phyloP scores from a whole-genome alignment of 805 yeast genomes.

The Candida bentonensis region DNA sequence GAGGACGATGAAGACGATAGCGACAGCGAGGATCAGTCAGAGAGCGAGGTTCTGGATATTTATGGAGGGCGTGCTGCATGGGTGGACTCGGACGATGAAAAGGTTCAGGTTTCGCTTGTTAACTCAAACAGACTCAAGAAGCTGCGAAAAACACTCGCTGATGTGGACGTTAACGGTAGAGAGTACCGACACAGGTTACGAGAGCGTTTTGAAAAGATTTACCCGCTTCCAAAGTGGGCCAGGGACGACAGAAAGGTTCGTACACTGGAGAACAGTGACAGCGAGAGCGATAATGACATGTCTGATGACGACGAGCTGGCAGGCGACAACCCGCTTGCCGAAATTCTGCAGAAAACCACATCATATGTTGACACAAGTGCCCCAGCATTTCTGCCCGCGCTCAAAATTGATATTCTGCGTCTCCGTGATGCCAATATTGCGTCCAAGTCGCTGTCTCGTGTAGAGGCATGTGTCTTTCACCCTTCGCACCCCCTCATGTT shows the following conservation, averaged over 20 bases:
- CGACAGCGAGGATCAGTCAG: slow-evolving; percentile 12
- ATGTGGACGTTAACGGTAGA: slow-evolving; percentile 38
- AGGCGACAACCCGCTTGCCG: not conserved
- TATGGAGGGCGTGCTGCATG: slow-evolving; percentile 40
- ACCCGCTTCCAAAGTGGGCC: slow-evolving; percentile 83
- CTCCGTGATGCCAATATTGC: slow-evolving; percentile 74
- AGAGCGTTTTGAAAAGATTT: slow-evolving; percentile 52
- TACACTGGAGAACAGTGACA: slow-evolving; percentile 19
- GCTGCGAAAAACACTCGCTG: slow-evolving; percentile 45
- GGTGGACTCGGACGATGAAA: slow-evolving; percentile 88
- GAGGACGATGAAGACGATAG: slow-evolving; percentile 19
- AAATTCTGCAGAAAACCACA: not conserved
- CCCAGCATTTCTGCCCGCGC: slow-evolving; percentile 47
- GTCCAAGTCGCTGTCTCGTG: slow-evolving; percentile 57
- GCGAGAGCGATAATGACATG: slow-evolving; percentile 10
- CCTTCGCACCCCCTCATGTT: slow-evolving; percentile 67
- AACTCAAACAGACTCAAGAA: slow-evolving; percentile 51
- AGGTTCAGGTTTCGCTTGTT: slow-evolving; percentile 42
- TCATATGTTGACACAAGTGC: not conserved
- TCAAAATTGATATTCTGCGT: slow-evolving; percentile 60
- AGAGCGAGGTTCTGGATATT: slow-evolving; percentile 8
- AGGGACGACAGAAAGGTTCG: slow-evolving; percentile 12
- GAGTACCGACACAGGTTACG: slow-evolving; percentile 49
- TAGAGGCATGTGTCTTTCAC: slow-evolving; percentile 81
- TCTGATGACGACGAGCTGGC: not conserved